Evolutionary conservation across 345 rosid genomes (phyloP).

Genomic region (Eucalyptus camaldulensis): DNA sequence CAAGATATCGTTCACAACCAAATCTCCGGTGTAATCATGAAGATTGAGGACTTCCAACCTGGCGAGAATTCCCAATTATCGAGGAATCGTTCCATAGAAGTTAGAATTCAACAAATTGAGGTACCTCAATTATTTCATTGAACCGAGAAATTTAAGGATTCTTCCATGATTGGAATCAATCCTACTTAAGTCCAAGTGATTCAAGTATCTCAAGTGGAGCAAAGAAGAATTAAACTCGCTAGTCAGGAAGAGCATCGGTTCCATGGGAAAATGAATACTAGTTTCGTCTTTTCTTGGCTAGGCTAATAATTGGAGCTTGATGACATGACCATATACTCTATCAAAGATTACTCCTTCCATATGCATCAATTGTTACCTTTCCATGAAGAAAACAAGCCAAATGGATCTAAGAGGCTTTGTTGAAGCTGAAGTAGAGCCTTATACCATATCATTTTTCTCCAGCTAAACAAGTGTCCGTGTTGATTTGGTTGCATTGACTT

Average conservation of each 20-base stretch:
- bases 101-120: fast-evolving
- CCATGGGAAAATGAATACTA: background rate
- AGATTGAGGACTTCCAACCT: background rate
- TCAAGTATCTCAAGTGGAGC: background rate
- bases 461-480: too few species aligned
- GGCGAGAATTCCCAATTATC: background rate
- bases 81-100: background rate
- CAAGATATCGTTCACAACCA: background rate
- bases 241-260: background rate
- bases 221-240: background rate
- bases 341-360: background rate
- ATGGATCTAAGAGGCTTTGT: background rate
- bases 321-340: background rate
- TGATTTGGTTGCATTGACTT: too few species aligned
- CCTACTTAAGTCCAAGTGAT: background rate
- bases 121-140: background rate
- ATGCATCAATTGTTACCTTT: background rate
- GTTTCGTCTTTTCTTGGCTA: background rate
- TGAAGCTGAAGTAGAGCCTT: background rate
- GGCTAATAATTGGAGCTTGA: background rate
- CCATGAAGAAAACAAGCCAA: background rate
- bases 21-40: fast-evolving
- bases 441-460: too few species aligned
- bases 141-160: background rate
- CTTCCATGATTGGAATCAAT: background rate